Percentiles rank a stretch among this genome's conserved stretches.
Conservation (phyloP, 768 basidiomycete genomes). For the Trametes villosa region DNA sequence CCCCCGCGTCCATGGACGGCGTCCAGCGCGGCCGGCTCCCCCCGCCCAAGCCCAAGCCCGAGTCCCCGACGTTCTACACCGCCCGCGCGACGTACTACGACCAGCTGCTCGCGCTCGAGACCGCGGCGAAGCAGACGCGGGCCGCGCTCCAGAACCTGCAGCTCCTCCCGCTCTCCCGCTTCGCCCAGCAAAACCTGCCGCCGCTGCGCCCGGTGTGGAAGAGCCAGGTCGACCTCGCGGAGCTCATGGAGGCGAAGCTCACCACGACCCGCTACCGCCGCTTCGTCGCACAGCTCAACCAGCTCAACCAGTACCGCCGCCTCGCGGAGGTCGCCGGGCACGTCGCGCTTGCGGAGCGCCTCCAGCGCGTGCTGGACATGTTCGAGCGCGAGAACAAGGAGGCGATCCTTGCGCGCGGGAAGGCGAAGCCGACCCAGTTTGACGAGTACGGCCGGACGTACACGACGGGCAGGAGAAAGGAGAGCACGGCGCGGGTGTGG, state of each 20-base stretch:
- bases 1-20: constrained; percentile 34
- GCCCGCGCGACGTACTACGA: constrained; percentile 78
- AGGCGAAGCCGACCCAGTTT: constrained; percentile 60
- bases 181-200: constrained; percentile 62
- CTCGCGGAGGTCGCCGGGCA: constrained; percentile 65
- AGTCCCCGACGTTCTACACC: constrained; percentile 84
- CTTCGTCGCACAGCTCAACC: constrained; percentile 61
- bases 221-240: constrained; percentile 58
- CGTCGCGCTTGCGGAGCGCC: constrained; percentile 54
- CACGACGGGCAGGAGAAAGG: constrained; percentile 86
- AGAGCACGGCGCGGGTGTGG: constrained; percentile 91
- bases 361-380: constrained; percentile 56
- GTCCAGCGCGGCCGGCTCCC: constrained; percentile 8
- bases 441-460: constrained; percentile 87
- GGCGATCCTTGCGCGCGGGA: constrained; percentile 49
- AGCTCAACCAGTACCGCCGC: constrained; percentile 64
- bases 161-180: constrained; percentile 79
- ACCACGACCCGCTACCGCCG: constrained; percentile 73
- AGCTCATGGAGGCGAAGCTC: constrained; percentile 61
- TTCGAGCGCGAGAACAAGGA: constrained; percentile 69
- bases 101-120: constrained; percentile 66
- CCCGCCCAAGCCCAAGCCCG: constrained; percentile 43
- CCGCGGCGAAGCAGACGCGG: constrained; percentile 61
- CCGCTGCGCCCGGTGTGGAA: constrained; percentile 72
- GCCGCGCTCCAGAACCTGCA: constrained; percentile 62